These are phyloP conservation scores for Marchantia paleacea DNA, from an alignment of 225 moss, liverwort and hornwort species.

Conservation along the genomic window DNA sequence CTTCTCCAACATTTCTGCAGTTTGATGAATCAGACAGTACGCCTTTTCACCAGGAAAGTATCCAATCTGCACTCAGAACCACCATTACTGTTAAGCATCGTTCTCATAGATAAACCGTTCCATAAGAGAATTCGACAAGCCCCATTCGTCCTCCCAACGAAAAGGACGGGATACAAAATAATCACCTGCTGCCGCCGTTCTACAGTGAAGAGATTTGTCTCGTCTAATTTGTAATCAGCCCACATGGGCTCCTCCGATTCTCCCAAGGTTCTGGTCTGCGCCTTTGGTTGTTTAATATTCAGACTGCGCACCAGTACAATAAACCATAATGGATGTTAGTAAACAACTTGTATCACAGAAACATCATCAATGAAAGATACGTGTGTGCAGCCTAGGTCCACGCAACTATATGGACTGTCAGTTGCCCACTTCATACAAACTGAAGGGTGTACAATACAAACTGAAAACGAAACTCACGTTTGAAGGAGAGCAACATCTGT, in stretches of 20 bases:
- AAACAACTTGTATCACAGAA: too few relatives aligned
- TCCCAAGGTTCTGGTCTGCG: slow-evolving; percentile 62
- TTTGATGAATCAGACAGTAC: slow-evolving; percentile 83
- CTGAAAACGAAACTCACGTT: slow-evolving; percentile 55
- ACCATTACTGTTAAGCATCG: background rate
- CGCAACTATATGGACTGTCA: too few relatives aligned
- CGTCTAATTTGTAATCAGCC: slow-evolving; percentile 79
- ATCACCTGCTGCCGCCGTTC: slow-evolving; percentile 81
- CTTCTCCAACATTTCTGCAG: slow-evolving; percentile 81
- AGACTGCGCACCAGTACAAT: slow-evolving; percentile 49
- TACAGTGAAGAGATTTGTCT: slow-evolving; percentile 71
- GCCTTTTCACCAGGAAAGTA: slow-evolving; percentile 74
- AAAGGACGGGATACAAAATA: background rate
- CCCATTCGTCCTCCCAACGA: too few relatives aligned
- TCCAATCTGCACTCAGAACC: slow-evolving; percentile 53
- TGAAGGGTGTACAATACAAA: background rate
- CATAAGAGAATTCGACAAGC: too few relatives aligned
- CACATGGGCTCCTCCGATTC: slow-evolving; percentile 69
- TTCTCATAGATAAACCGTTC: too few relatives aligned
- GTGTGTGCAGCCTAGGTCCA: too few relatives aligned
- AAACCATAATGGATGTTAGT: background rate
- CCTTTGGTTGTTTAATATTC: slow-evolving; percentile 68
- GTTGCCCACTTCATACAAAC: too few relatives aligned
- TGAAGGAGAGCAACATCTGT: slow-evolving; percentile 67
- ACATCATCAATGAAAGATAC: too few relatives aligned